These are phyloP conservation scores for Barnettozyma sucrosica DNA, from an alignment of 805 yeast genomes.

Conservation along the genomic window DNA sequence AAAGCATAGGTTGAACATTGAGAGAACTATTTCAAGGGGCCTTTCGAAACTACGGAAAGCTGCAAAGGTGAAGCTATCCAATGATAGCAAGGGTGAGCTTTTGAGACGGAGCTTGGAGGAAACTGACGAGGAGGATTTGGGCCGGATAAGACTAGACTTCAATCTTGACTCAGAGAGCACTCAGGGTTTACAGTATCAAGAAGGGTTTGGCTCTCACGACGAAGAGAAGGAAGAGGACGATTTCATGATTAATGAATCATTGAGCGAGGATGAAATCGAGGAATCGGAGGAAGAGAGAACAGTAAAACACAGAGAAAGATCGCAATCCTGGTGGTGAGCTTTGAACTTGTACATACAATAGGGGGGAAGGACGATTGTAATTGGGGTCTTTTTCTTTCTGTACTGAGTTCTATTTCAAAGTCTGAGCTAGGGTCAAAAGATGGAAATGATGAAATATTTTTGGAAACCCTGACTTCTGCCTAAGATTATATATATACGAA, in stretches of 20 bases:
- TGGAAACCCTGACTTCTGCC: too few relatives aligned
- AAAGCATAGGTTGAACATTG: constrained; percentile 58
- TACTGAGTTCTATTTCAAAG: too few relatives aligned
- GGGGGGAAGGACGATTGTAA: too few relatives aligned
- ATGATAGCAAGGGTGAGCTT: constrained; percentile 2
- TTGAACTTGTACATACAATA: too few relatives aligned
- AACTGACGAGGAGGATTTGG: constrained; percentile 10
- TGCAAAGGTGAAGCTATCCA: background rate
- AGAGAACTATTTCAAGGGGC: constrained; percentile 55
- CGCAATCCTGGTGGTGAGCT: background rate
- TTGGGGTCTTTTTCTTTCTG: too few relatives aligned
- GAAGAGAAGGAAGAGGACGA: constrained; percentile 7
- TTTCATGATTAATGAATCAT: background rate
- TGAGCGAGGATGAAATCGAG: constrained; percentile 4
- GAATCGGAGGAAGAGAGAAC: constrained; percentile 2
- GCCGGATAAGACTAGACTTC: constrained; percentile 1
- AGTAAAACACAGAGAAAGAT: background rate
- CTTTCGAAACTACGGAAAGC: constrained; percentile 26
- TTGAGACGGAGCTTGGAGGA: constrained; percentile 7
- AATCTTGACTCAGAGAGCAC: background rate
- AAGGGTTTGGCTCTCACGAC: constrained; percentile 9
- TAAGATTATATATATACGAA: too few relatives aligned
- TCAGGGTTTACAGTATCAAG: constrained; percentile 10
- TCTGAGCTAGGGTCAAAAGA: too few relatives aligned
- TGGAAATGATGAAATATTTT: too few relatives aligned